Base-by-base conservation (phyloP, 2,329 filamentous ascomycete species). In the Verruconis gallopava region DNA sequence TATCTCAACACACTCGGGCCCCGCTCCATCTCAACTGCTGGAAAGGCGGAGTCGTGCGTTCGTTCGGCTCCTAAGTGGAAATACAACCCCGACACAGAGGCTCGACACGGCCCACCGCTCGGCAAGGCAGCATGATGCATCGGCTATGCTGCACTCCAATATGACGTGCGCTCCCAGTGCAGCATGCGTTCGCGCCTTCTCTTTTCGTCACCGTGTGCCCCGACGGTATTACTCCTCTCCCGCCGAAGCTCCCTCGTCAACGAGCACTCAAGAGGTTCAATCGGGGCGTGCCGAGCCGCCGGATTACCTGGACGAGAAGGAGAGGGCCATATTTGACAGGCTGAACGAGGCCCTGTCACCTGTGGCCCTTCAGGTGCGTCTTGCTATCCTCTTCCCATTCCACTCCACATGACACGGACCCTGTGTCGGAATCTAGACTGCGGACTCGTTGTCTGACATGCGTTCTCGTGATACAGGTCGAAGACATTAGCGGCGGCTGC, bases 401-500 rank as follows among this genome's bases (percentile, higher is more conserved):
- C 30, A 9, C 18, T 33, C 32, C 15, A 32, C 17, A n/a, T 25
- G 20, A 38, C 34, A 17, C n/a, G 11, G 35, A 14, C n/a, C 21
- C 34, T n/a, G n/a, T n/a, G n/a, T n/a, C n/a, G n/a, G 37, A 21
- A 25, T 15, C 19, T 13, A 32, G 18, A 19, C 21, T 13, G 6
- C 28, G 28, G 38, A 30, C 28, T n/a, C 15, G 38, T 15, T 14
- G 40, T n/a, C 36, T 43, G 35, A 43, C 33, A 37, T 12, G 41
- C 20, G 21, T 14, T n/a, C n/a, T n/a, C n/a, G 4, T 22, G 17
- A 14, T 6, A 5, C 25, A 77, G 59, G 81, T 91, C 6, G 79
- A 81, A 57, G 84, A 93, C 62, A 75, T 91, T 40, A 85, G 79
- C 18, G 84, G 85, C 45, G 84, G 84, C 21, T 93, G 84, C 62